Evolutionary conservation across 2,329 filamentous ascomycete species (phyloP).

Genomic region (Coleophoma cylindrospora): DNA sequence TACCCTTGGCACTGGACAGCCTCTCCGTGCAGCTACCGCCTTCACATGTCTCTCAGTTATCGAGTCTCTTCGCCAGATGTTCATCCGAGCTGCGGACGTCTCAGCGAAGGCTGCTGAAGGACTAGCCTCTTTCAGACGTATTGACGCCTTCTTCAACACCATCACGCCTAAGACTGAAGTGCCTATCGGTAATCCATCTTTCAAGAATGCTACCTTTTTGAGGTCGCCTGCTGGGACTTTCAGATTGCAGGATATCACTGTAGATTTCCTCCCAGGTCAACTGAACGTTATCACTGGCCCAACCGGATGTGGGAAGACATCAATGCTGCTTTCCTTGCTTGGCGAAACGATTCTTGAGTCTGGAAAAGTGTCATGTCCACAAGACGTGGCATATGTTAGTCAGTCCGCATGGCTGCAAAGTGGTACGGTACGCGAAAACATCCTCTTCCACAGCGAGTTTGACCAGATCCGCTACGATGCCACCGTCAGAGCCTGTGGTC

Average conservation of each 20-base stretch:
- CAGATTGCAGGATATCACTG: neutral
- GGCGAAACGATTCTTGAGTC: constrained; percentile 24
- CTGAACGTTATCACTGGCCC: constrained; percentile 14
- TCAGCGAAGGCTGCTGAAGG: neutral
- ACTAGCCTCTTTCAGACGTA: neutral
- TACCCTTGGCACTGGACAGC: neutral
- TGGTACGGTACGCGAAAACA: constrained; percentile 30
- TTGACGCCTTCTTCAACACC: neutral
- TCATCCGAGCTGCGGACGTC: neutral
- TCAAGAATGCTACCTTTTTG: neutral
- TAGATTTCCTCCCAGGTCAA: neutral
- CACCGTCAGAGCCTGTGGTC: constrained; percentile 14
- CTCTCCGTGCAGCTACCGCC: neutral
- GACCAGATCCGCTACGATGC: constrained; percentile 19
- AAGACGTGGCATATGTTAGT: constrained; percentile 30
- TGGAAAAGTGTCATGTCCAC: constrained; percentile 16
- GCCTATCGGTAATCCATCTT: neutral
- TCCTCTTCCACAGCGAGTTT: constrained; percentile 23
- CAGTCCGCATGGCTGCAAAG: constrained; percentile 39
- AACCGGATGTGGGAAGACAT: constrained; percentile 27
- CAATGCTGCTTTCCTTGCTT: constrained; percentile 26
- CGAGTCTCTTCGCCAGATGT: neutral
- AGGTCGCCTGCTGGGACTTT: neutral
- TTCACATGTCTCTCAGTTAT: neutral
- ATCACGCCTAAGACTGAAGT: neutral